Conservation (phyloP, 2,329 filamentous ascomycete species). For the Nemania serpens region DNA sequence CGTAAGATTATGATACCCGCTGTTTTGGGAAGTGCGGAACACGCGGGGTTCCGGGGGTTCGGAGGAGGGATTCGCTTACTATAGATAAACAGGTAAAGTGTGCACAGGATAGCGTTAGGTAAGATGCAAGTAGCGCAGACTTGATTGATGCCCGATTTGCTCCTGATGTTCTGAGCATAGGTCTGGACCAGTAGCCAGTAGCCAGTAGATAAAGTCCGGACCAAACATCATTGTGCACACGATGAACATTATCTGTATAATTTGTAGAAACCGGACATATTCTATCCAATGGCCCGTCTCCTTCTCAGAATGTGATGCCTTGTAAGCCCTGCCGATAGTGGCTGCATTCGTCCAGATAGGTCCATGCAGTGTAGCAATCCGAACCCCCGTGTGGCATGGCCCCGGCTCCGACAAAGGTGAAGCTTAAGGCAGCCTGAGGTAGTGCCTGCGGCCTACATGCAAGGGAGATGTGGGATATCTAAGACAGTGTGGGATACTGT, state of each 20-base stretch:
- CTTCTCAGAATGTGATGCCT: not conserved
- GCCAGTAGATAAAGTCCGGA: no score
- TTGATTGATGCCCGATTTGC: no score
- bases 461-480: not conserved
- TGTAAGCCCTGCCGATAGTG: slow-evolving; percentile 17
- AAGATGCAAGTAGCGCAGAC: no score
- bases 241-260: no score
- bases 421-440: slow-evolving; percentile 16
- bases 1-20: slow-evolving; percentile 7
- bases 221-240: no score
- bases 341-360: slow-evolving; percentile 11
- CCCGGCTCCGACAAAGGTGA: not conserved
- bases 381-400: not conserved
- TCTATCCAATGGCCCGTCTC: no score
- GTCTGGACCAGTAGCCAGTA: no score
- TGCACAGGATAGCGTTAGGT: no score
- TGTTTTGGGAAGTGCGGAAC: not conserved
- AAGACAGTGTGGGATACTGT: slow-evolving; percentile 21
- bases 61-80: not conserved
- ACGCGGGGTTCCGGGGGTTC: not conserved
- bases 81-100: not conserved
- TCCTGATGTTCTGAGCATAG: no score
- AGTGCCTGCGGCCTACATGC: slow-evolving; percentile 3
- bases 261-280: no score
- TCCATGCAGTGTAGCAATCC: slow-evolving; percentile 2